Conservation (phyloP, 192 early-diverging fungal genomes). For the Chytriomyces confervae region DNA sequence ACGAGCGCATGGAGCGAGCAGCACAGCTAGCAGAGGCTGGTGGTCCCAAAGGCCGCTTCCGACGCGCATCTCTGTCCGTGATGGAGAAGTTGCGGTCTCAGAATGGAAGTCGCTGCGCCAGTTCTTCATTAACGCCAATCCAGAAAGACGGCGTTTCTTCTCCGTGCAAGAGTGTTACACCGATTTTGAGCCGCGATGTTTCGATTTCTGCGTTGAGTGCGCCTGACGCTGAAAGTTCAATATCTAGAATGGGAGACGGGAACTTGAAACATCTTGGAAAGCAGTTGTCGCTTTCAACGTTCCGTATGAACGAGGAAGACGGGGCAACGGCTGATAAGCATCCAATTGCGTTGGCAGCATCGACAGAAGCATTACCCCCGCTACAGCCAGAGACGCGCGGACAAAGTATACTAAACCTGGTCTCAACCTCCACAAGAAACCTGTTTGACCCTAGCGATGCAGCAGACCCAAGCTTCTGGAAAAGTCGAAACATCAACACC, state of each 20-base stretch:
- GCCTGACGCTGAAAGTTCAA: neutral
- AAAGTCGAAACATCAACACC: conserved; percentile 1
- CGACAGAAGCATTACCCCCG: neutral
- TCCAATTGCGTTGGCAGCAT: neutral
- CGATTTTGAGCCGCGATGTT: neutral
- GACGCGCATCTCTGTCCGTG: neutral
- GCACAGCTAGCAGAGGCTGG: neutral
- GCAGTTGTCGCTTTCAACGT: neutral
- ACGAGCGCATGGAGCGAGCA: neutral
- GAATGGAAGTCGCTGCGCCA: neutral
- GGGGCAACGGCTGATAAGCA: neutral
- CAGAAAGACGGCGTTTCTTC: neutral
- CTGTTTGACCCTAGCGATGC: neutral
- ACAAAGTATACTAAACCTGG: neutral
- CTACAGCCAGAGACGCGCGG: neutral
- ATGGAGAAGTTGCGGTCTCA: neutral
- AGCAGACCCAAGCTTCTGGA: neutral
- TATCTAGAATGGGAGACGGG: too few relatives aligned
- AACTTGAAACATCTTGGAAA: neutral
- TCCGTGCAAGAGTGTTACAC: neutral
- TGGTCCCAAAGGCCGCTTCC: neutral
- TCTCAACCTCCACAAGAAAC: neutral
- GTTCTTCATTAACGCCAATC: neutral
- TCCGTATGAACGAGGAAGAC: neutral
- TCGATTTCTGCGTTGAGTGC: neutral